These are phyloP conservation scores for Pyrenochaeta sp. DNA, from an alignment of 2,329 filamentous ascomycete species.

Conservation along the genomic window DNA sequence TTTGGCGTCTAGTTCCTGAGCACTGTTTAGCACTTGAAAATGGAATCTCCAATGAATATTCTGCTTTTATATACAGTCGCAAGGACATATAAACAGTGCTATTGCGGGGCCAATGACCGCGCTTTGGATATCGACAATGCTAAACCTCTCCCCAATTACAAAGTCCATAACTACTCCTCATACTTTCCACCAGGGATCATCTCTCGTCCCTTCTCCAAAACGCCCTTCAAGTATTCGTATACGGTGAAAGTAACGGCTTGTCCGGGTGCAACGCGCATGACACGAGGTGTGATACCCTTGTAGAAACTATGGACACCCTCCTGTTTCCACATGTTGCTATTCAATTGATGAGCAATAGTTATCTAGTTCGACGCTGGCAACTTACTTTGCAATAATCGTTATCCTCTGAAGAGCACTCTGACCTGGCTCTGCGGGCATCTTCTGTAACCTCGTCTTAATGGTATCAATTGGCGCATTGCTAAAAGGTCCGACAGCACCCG, in stretches of 20 bases:
- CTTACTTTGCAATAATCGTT: conserved; percentile 70
- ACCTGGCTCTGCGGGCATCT: conserved; percentile 81
- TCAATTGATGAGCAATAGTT: neutral
- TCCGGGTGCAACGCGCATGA: conserved; percentile 96
- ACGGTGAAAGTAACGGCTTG: conserved; percentile 80
- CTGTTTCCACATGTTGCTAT: conserved; percentile 70
- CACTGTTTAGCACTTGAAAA: neutral
- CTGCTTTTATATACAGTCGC: conserved; percentile 3
- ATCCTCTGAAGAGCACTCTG: conserved; percentile 84
- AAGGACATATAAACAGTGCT: neutral
- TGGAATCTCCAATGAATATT: neutral
- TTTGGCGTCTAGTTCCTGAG: neutral
- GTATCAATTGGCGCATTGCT: conserved; percentile 98
- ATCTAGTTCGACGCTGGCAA: conserved; percentile 12
- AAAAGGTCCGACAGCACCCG: conserved; percentile 92
- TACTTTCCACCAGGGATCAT: conserved; percentile 57
- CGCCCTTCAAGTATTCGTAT: conserved; percentile 61
- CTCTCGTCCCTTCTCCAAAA: conserved; percentile 58
- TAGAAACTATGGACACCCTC: conserved; percentile 96
- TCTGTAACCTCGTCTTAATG: conserved; percentile 96
- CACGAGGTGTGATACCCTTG: conserved; percentile 96
- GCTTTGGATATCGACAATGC: conserved; percentile 21
- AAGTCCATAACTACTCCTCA: conserved; percentile 52
- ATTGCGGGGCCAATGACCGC: neutral
- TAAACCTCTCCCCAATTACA: neutral